These are phyloP conservation scores for Gigaspora rosea DNA, from an alignment of 192 early-diverging fungal species.

Conservation along the genomic window DNA sequence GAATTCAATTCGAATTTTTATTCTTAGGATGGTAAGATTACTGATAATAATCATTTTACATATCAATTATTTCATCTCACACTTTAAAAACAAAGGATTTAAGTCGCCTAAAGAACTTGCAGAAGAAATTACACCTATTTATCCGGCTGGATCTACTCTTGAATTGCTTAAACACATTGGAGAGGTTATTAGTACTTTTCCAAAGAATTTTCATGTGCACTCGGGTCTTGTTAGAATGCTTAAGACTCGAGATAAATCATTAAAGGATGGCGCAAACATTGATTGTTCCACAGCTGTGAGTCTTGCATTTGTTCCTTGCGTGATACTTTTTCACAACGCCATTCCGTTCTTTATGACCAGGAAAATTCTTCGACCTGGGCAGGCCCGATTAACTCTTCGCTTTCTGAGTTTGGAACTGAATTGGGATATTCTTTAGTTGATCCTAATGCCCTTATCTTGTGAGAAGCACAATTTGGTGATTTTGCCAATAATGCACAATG, in stretches of 20 bases:
- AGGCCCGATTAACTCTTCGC: slow-evolving; percentile 90
- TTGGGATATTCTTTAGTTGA: slow-evolving; percentile 94
- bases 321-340: slow-evolving; percentile 98
- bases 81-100: slow-evolving; percentile 51
- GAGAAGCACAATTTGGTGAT: slow-evolving; percentile 99
- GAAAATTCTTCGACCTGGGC: slow-evolving; percentile 78
- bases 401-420: slow-evolving; percentile 96
- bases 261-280: slow-evolving; percentile 77
- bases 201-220: slow-evolving; percentile 84
- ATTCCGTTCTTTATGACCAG: slow-evolving; percentile 96
- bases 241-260: slow-evolving; percentile 77
- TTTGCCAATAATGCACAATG: slow-evolving; percentile 98
- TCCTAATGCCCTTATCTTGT: slow-evolving; percentile 93
- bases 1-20: too few species aligned
- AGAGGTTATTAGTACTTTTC: slow-evolving; percentile 75
- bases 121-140: slow-evolving; percentile 65
- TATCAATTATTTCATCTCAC: too few species aligned
- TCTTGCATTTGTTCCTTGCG: slow-evolving; percentile 95
- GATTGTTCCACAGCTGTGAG: slow-evolving; percentile 97
- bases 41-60: background rate
- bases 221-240: slow-evolving; percentile 85
- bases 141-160: slow-evolving; percentile 66
- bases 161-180: slow-evolving; percentile 85
- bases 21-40: slow-evolving; percentile 78
- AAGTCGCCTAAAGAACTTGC: slow-evolving; percentile 77